Conservation (phyloP, 2,329 filamentous ascomycete genomes). For the Coniochaeta hoffmannii region DNA sequence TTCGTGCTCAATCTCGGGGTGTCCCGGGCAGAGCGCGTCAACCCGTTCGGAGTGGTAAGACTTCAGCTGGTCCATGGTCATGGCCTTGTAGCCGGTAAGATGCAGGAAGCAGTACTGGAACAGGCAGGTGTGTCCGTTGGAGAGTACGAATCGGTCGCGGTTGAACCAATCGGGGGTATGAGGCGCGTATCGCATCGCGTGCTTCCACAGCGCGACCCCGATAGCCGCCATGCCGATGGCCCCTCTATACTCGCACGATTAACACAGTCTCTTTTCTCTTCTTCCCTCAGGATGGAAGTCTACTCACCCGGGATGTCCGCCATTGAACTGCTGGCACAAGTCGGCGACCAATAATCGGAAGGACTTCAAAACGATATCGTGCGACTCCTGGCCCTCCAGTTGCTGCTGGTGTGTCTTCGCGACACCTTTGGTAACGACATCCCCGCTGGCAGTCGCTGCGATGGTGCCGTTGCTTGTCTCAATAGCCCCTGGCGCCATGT, state of each 20-base stretch:
- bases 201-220: conserved; percentile 43
- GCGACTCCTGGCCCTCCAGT: background rate
- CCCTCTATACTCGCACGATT: conserved; percentile 6
- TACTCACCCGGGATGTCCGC: conserved; percentile 58
- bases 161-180: conserved; percentile 46
- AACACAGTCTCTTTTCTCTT: background rate
- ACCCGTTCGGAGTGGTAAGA: conserved; percentile 8
- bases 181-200: conserved; percentile 51
- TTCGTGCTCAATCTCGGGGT: conserved; percentile 47
- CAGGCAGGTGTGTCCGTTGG: conserved; percentile 38
- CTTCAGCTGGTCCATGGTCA: conserved; percentile 45
- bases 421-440: too few relatives aligned
- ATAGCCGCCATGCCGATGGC: conserved; percentile 29
- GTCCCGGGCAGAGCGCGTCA: conserved; percentile 35
- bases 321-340: conserved; percentile 62
- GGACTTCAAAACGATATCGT: conserved; percentile 39
- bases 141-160: conserved; percentile 51
- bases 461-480: too few relatives aligned
- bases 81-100: conserved; percentile 39
- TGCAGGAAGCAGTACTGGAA: conserved; percentile 44
- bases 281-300: background rate
- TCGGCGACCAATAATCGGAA: conserved; percentile 60
- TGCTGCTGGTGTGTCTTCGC: background rate
- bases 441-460: too few relatives aligned
- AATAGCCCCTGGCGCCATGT: too few relatives aligned